A percentile compares a stretch with the other conserved stretches of the same genome.
Conservation (phyloP, 495 filamentous ascomycete species). For the Saxispiralis lemnorum region DNA sequence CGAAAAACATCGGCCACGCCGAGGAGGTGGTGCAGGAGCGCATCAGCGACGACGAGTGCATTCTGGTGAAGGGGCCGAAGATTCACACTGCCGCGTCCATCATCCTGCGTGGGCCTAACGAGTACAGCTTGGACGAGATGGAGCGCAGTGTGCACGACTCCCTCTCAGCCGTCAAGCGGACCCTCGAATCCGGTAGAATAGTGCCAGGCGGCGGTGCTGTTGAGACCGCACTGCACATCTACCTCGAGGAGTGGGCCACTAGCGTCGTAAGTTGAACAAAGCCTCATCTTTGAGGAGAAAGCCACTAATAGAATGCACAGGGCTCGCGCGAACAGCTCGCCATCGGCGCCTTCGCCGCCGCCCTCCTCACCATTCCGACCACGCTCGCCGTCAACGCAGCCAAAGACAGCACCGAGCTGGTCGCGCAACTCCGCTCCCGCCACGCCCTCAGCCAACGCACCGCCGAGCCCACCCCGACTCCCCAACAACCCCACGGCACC, state of each 20-base stretch:
- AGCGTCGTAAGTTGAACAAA: conserved; percentile 48
- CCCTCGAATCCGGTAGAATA: conserved; percentile 88
- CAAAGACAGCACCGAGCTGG: conserved; percentile 85
- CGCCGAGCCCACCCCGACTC: conserved; percentile 43
- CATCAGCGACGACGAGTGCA: conserved; percentile 97
- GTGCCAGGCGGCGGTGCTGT: conserved; percentile 93
- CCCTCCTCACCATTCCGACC: conserved; percentile 87
- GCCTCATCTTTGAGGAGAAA: not conserved
- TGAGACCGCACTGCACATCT: conserved; percentile 97
- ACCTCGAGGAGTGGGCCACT: conserved; percentile 97
- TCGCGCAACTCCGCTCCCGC: conserved; percentile 83
- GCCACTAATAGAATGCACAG: conserved; percentile 19
- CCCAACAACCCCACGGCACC: conserved; percentile 1
- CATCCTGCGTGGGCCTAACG: conserved; percentile 88
- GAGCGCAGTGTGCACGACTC: conserved; percentile 96
- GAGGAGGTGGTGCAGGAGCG: conserved; percentile 93
- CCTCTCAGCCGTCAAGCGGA: conserved; percentile 89
- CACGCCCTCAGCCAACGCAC: conserved; percentile 88
- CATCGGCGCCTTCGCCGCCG: conserved; percentile 90
- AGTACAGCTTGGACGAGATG: conserved; percentile 97
- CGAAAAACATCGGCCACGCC: conserved; percentile 70
- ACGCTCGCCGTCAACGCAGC: conserved; percentile 94
- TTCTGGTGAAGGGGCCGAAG: conserved; percentile 90
- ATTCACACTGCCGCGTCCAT: conserved; percentile 85
- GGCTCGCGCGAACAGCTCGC: conserved; percentile 94